Conservation (phyloP, 2,329 filamentous ascomycete genomes). For the Aspergillus fumigatus region DNA sequence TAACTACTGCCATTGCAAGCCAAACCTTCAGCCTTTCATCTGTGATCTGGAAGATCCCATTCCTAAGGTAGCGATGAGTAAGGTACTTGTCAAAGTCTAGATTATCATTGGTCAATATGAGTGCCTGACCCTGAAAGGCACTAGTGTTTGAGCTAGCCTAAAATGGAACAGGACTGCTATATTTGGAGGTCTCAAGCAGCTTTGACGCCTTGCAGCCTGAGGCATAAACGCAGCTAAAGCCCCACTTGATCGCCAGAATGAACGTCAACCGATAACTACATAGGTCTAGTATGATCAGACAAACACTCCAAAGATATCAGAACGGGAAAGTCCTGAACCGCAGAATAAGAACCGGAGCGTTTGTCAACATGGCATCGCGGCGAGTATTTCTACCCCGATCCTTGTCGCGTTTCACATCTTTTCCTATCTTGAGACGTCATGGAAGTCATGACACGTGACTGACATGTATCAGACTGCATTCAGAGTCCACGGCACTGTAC, state of each 20-base stretch:
- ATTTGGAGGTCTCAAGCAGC: not conserved
- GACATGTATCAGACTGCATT: conserved; percentile 31
- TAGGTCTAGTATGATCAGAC: not conserved
- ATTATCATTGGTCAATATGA: not conserved
- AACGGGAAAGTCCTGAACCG: not conserved
- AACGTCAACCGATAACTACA: not conserved
- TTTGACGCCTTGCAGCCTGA: not conserved
- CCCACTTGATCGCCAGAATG: not conserved
- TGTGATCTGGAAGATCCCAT: not conserved
- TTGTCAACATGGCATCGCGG: conserved; percentile 16
- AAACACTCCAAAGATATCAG: not conserved
- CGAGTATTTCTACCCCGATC: conserved; percentile 8
- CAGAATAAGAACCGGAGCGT: not conserved
- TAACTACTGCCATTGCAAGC: not conserved
- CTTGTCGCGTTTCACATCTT: not conserved
- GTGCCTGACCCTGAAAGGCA: not conserved
- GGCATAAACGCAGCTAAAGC: not conserved
- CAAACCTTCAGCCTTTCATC: not conserved
- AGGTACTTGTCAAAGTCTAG: not conserved
- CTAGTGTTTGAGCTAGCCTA: not conserved
- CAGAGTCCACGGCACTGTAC: conserved; percentile 62
- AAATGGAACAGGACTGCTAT: not conserved
- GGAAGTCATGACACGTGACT: not conserved
- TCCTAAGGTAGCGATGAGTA: not conserved
- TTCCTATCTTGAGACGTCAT: conserved; percentile 3